These are phyloP conservation scores for Cenchrus fungigraminus DNA, from an alignment of 176 grass and related monocot species.

Conservation along the genomic window DNA sequence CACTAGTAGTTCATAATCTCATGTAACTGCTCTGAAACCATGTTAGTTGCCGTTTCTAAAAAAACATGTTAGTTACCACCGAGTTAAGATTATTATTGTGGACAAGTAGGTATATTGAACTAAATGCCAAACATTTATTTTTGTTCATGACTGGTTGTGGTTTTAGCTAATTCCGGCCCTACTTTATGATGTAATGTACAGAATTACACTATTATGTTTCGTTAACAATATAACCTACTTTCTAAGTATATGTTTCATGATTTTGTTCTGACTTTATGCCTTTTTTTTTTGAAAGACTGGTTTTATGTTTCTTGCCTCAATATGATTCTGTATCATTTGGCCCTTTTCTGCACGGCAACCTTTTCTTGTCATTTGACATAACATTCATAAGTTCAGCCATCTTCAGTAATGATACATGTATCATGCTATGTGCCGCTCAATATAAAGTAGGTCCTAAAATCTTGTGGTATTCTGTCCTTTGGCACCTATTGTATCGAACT, in stretches of 20 bases:
- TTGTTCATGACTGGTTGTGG: neutral
- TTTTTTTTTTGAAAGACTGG: neutral
- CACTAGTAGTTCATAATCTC: conserved; percentile 6
- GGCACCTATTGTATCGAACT: neutral
- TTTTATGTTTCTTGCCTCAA: neutral
- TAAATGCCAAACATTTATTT: neutral
- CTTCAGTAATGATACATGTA: neutral
- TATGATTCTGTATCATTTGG: neutral
- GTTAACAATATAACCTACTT: neutral
- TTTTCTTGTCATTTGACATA: conserved; percentile 14
- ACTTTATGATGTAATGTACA: too few species aligned
- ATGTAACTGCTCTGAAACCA: conserved; percentile 13
- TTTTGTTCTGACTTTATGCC: neutral
- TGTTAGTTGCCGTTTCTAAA: neutral
- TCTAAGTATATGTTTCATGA: neutral
- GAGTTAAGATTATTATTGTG: conserved; percentile 1
- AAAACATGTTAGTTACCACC: neutral
- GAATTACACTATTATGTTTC: neutral
- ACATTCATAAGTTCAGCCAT: conserved; percentile 13
- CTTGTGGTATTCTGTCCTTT: conserved; percentile 9
- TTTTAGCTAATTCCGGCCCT: neutral
- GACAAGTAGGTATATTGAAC: conserved; percentile 4
- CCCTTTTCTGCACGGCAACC: neutral
- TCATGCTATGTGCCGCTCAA: conserved; percentile 4
- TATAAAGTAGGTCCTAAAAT: neutral